These are phyloP conservation scores for Phaeosphaeriaceae sp. DNA, from an alignment of 2,329 filamentous ascomycete genomes.

Conservation along the genomic window DNA sequence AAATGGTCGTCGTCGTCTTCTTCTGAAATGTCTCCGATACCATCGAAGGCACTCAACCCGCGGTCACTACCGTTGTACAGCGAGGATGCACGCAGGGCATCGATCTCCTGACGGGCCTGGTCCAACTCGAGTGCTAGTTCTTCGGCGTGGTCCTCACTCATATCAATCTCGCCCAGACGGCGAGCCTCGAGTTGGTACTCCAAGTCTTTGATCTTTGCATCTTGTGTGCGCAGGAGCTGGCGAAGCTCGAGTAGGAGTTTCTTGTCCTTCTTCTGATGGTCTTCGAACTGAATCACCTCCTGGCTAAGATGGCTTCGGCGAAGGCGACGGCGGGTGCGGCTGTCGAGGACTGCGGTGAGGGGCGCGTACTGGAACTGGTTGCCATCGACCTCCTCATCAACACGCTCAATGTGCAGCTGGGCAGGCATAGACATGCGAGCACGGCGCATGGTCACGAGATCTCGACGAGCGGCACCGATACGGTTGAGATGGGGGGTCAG, in stretches of 20 bases:
- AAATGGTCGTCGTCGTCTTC: conserved; percentile 41
- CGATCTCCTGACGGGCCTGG: conserved; percentile 43
- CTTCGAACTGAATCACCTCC: conserved; percentile 48
- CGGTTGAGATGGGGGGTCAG: conserved; percentile 44
- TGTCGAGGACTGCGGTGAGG: conserved; percentile 40
- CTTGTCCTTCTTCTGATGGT: conserved; percentile 46
- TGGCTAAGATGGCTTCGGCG: conserved; percentile 51
- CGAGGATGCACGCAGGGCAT: conserved; percentile 41
- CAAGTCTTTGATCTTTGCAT: conserved; percentile 46
- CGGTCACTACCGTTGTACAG: conserved; percentile 37
- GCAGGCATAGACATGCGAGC: conserved; percentile 47
- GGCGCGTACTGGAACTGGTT: conserved; percentile 44
- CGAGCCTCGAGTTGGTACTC: conserved; percentile 45
- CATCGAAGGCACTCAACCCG: conserved; percentile 28
- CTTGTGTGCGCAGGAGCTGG: conserved; percentile 45
- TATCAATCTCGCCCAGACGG: conserved; percentile 48
- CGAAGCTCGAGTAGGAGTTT: conserved; percentile 47
- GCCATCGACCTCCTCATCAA: conserved; percentile 30
- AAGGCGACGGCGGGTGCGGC: conserved; percentile 46
- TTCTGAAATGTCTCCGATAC: conserved; percentile 27
- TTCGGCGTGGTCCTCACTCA: conserved; percentile 43
- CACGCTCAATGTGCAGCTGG: conserved; percentile 33
- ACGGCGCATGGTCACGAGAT: conserved; percentile 34
- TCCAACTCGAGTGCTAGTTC: conserved; percentile 44
- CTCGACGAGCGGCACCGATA: conserved; percentile 31